Conservation (phyloP, 768 basidiomycete genomes). For the Boletus insuetus region DNA sequence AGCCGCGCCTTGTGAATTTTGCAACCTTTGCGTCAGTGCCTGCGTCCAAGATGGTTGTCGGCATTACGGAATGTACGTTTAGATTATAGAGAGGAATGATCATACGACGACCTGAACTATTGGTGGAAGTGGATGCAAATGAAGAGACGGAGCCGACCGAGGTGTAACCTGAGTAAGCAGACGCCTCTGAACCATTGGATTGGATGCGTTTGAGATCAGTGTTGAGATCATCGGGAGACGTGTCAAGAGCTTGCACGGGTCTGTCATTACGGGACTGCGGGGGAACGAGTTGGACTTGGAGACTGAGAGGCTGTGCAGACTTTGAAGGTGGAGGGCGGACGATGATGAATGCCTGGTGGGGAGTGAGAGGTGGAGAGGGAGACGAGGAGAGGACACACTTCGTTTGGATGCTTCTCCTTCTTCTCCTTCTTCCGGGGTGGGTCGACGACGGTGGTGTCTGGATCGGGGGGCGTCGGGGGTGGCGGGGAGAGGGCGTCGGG, state of each 20-base stretch:
- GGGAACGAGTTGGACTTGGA: conserved; percentile 90
- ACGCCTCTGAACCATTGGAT: conserved; percentile 53
- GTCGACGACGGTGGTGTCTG: conserved; percentile 22
- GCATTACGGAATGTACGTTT: conserved; percentile 83
- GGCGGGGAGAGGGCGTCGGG: conserved; percentile 18
- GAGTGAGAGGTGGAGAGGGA: conserved; percentile 5
- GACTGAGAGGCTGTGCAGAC: conserved; percentile 82
- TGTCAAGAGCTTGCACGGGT: conserved; percentile 46
- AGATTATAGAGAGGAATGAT: conserved; percentile 88
- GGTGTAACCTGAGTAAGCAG: conserved; percentile 44
- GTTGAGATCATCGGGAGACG: conserved; percentile 29
- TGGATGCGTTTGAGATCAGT: conserved; percentile 29
- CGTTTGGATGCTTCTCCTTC: conserved; percentile 38
- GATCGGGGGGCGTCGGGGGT: background rate
- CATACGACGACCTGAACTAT: conserved; percentile 55
- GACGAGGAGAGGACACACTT: conserved; percentile 36
- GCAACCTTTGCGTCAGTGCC: conserved; percentile 87
- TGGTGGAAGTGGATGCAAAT: conserved; percentile 40
- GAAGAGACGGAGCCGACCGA: conserved; percentile 45
- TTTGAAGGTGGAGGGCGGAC: conserved; percentile 87
- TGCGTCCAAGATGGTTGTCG: conserved; percentile 82
- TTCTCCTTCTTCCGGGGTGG: conserved; percentile 45
- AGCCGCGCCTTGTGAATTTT: conserved; percentile 65
- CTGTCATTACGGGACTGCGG: conserved; percentile 42
- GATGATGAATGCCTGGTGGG: conserved; percentile 77